These are phyloP conservation scores for Metahyphopichia silvanorum DNA, from an alignment of 805 yeast species.

Conservation along the genomic window DNA sequence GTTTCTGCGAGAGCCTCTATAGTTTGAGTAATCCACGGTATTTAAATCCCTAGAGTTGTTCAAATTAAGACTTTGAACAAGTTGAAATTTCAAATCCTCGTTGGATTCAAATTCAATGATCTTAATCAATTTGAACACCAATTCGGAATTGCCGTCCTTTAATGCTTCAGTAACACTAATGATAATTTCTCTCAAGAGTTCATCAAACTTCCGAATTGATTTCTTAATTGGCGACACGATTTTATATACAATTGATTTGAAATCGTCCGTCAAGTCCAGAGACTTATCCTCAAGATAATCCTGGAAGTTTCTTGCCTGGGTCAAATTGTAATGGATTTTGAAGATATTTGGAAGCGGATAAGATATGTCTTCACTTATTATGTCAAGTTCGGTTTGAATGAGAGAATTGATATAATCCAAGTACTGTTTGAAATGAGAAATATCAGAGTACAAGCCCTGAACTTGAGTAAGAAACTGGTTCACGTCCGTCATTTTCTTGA, in stretches of 20 bases:
- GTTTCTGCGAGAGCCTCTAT: constrained; percentile 44
- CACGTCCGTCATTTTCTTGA: constrained; percentile 62
- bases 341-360: constrained; percentile 55
- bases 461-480: constrained; percentile 74
- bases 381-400: constrained; percentile 43
- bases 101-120: constrained; percentile 77
- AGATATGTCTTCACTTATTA: constrained; percentile 30
- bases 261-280: constrained; percentile 51
- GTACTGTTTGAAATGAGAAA: constrained; percentile 52
- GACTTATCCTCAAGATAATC: constrained; percentile 70
- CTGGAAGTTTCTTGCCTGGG: constrained; percentile 69
- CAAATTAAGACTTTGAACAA: constrained; percentile 30
- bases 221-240: constrained; percentile 49
- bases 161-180: constrained; percentile 69
- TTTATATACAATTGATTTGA: constrained; percentile 59
- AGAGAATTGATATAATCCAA: constrained; percentile 48
- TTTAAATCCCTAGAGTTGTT: constrained; percentile 10
- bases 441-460: constrained; percentile 58
- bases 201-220: constrained; percentile 58
- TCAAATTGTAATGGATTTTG: constrained; percentile 65
- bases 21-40: constrained; percentile 24
- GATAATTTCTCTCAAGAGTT: constrained; percentile 60
- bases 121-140: constrained; percentile 70
- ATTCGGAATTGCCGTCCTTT: constrained; percentile 61
- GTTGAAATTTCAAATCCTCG: constrained; percentile 58